phyloP scores from a whole-genome alignment of 495 filamentous ascomycete species.

The Aspergillus conjunctus region DNA sequence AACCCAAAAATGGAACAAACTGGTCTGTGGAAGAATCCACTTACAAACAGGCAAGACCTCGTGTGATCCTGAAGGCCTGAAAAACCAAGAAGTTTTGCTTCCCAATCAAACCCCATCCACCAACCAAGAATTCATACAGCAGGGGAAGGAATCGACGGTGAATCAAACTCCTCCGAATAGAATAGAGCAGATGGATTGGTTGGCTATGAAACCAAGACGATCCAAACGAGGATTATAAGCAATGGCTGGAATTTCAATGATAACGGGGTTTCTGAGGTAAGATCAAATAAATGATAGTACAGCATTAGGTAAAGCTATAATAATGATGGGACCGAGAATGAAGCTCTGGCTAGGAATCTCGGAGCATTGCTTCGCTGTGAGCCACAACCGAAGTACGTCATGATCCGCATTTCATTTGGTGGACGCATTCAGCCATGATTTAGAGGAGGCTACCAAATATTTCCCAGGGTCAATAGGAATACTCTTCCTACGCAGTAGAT shows the following conservation, averaged over 20 bases:
- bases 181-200: too few relatives aligned
- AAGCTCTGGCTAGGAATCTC: background rate
- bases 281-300: too few relatives aligned
- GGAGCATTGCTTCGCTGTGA: background rate
- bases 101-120: background rate
- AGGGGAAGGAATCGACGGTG: too few relatives aligned
- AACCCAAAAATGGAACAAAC: background rate
- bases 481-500: background rate
- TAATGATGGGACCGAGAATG: background rate
- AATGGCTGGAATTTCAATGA: too few relatives aligned
- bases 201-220: too few relatives aligned
- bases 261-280: too few relatives aligned
- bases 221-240: too few relatives aligned
- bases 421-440: background rate
- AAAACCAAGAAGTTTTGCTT: too few relatives aligned
- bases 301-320: background rate
- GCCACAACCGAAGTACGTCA: background rate
- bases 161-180: too few relatives aligned
- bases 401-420: background rate
- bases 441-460: background rate
- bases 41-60: background rate
- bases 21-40: background rate
- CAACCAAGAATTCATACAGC: background rate
- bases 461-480: background rate
- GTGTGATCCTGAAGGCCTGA: background rate